Evolutionary conservation across 2,329 filamentous ascomycete genomes (phyloP).

Genomic region (Cladobotryum mycophilum): DNA sequence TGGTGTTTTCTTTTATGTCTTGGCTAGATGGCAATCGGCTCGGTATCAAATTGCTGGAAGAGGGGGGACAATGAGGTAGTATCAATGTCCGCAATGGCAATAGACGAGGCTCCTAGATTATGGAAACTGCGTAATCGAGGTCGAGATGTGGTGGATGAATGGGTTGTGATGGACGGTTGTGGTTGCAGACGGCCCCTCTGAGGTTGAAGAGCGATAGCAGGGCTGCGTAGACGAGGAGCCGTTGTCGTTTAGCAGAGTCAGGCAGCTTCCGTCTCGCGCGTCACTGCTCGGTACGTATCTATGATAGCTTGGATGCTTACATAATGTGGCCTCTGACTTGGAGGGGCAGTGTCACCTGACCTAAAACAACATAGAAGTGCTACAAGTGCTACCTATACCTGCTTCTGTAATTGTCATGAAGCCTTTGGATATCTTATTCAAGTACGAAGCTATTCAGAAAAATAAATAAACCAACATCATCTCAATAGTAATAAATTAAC

Average conservation of each 20-base stretch:
- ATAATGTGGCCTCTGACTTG: neutral
- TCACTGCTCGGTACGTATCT: conserved; percentile 22
- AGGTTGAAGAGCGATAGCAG: neutral
- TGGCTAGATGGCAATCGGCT: neutral
- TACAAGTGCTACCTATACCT: too few species aligned
- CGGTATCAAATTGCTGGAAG: neutral
- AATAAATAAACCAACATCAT: too few species aligned
- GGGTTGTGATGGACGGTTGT: neutral
- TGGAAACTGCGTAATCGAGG: neutral
- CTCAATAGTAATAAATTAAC: too few species aligned
- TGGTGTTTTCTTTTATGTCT: conserved; percentile 15
- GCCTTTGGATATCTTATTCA: too few species aligned
- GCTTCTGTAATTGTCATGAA: too few species aligned
- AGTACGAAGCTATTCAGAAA: too few species aligned
- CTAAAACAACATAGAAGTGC: neutral
- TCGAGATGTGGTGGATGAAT: neutral
- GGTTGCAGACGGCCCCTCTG: conserved; percentile 1
- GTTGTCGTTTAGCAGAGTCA: conserved; percentile 25
- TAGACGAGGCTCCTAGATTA: neutral
- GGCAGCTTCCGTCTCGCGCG: conserved; percentile 40
- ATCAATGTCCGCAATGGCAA: neutral
- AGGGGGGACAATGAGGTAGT: neutral
- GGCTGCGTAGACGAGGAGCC: neutral
- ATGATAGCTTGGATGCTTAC: neutral
- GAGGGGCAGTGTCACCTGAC: neutral